A percentile compares a stretch with the other conserved stretches of the same genome.
Evolutionary conservation across 768 basidiomycete species (phyloP).

Genomic region (Porphyrellus cyaneotinctus): DNA sequence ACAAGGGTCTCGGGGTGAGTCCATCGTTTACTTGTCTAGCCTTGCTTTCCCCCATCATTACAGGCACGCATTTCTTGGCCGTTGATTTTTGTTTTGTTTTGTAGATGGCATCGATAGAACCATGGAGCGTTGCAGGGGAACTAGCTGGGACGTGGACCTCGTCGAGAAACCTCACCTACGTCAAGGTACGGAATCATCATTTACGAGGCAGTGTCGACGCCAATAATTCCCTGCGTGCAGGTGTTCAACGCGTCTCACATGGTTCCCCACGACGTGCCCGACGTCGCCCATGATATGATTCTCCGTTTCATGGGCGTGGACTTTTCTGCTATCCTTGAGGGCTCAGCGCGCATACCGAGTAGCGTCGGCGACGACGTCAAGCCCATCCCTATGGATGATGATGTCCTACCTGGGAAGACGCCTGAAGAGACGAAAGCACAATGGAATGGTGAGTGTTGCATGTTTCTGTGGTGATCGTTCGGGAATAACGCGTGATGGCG

Average conservation of each 20-base stretch:
- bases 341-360: slow-evolving; percentile 77
- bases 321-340: slow-evolving; percentile 74
- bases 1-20: slow-evolving; percentile 76
- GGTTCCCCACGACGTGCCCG: slow-evolving; percentile 85
- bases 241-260: slow-evolving; percentile 95
- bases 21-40: not conserved
- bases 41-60: not conserved
- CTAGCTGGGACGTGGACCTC: slow-evolving; percentile 90
- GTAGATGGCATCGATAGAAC: slow-evolving; percentile 63
- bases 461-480: not conserved
- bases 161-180: slow-evolving; percentile 88
- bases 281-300: slow-evolving; percentile 95
- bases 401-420: slow-evolving; percentile 45
- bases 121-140: slow-evolving; percentile 70
- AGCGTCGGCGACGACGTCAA: slow-evolving; percentile 72
- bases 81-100: not conserved
- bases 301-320: slow-evolving; percentile 94
- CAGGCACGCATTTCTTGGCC: not conserved
- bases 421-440: slow-evolving; percentile 79
- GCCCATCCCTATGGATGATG: slow-evolving; percentile 53
- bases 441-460: slow-evolving; percentile 70
- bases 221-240: slow-evolving; percentile 33
- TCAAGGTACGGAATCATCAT: slow-evolving; percentile 51
- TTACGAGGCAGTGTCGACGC: too few species aligned
- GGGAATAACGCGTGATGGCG: slow-evolving; percentile 1